Base-by-base conservation (phyloP, 116 monocot species). In the Iris pallida region DNA sequence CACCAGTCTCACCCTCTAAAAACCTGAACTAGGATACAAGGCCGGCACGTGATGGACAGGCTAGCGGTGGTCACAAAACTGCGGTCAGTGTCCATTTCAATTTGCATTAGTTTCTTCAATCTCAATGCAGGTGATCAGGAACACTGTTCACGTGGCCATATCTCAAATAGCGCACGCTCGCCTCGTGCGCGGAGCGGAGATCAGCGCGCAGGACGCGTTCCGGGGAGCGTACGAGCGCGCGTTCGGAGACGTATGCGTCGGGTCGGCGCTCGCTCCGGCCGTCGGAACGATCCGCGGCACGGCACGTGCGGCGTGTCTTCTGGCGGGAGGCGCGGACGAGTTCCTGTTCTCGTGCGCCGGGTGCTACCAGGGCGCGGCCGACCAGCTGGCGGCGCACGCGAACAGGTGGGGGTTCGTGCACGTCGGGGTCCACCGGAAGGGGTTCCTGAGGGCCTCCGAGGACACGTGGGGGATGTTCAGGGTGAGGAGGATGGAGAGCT, bases 331-430 rank as follows among this genome's bases (percentile, higher is more conserved):
- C 64, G 15, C 75, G 0, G 89, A 89, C 30, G 93, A 93, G 80
- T 93, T 87, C 72, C 40, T 93, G 43, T 93, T 82, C 84, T 93
- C 89, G 0, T 86, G 90, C 64, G 58, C 76, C 9, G 61, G 59
- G 44, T 94, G 94, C 76, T 81, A 30, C 61, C 30, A 57, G 42
- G 70, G 59, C 14, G 16, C 85, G 19, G 71, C 94, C 14, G 85
- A 82, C 53, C n/a, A 52, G 53, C 68, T 94, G 20, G 52, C 79
- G 45, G 60, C 70, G 17, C 14, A 68, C 40, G 84, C 47, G 20
- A 94, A 94, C 71, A 66, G 82, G 40, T 94, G 90, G 90, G 94
- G 85, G 11, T 77, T 85, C 41, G 94, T 87, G 44, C 80, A 79
- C 18, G 78, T 94, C 2, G 90, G 85, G 0, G 80, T 42, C 5